Conservation (phyloP, 768 basidiomycete genomes). For the Russula foetens region DNA sequence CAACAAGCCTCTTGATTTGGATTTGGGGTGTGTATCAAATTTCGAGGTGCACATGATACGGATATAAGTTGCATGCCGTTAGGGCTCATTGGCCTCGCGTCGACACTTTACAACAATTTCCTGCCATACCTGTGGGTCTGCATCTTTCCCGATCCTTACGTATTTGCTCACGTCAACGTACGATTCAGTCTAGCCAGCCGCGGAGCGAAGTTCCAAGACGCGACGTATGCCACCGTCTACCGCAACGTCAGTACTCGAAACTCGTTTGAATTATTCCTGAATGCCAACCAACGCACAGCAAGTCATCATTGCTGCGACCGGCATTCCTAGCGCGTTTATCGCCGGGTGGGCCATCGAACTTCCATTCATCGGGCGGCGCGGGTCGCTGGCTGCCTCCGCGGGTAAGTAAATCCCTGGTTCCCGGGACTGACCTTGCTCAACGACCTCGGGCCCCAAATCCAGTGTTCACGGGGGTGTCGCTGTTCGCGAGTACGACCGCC, state of each 20-base stretch:
- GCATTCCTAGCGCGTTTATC: slow-evolving; percentile 63
- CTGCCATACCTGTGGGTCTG: slow-evolving; percentile 28
- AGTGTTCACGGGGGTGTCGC: slow-evolving; percentile 68
- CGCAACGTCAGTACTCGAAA: slow-evolving; percentile 27
- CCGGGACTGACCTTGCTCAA: slow-evolving; percentile 33
- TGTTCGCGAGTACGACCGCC: slow-evolving; percentile 70
- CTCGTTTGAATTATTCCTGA: neutral
- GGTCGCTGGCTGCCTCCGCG: slow-evolving; percentile 57
- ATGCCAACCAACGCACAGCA: slow-evolving; percentile 34
- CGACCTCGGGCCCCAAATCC: slow-evolving; percentile 36
- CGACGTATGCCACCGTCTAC: slow-evolving; percentile 30
- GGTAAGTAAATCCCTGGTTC: slow-evolving; percentile 34
- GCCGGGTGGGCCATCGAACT: slow-evolving; percentile 66
- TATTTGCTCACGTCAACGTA: neutral
- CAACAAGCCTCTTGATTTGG: slow-evolving; percentile 49
- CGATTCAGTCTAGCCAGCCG: slow-evolving; percentile 26
- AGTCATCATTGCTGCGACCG: slow-evolving; percentile 60
- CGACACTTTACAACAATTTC: slow-evolving; percentile 33
- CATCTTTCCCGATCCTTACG: neutral
- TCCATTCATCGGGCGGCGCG: slow-evolving; percentile 54
- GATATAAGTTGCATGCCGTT: neutral
- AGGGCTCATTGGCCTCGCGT: slow-evolving; percentile 31
- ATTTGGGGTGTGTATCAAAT: slow-evolving; percentile 33
- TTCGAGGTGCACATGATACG: neutral
- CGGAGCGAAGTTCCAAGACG: slow-evolving; percentile 31